phyloP scores from a whole-genome alignment of 768 basidiomycete genomes.

The Coprinellus aureogranulatus region DNA sequence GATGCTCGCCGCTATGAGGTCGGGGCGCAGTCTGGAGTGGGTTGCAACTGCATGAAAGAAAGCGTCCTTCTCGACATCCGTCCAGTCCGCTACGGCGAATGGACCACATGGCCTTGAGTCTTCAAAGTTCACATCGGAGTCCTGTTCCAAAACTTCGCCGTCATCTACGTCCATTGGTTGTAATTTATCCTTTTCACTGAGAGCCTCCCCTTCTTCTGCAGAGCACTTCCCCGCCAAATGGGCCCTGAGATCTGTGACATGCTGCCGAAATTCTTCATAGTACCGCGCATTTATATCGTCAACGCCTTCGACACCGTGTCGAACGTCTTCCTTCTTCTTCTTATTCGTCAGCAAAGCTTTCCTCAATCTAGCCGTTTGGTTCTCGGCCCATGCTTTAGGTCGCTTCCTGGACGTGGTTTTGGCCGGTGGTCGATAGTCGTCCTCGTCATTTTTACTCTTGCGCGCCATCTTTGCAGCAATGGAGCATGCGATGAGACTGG shows the following conservation, averaged over 20 bases:
- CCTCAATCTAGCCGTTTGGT: slow-evolving; percentile 2
- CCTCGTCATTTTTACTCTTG: neutral
- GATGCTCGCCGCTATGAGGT: slow-evolving; percentile 70
- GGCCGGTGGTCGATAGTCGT: neutral
- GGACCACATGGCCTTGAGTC: slow-evolving; percentile 27
- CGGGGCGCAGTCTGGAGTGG: slow-evolving; percentile 71
- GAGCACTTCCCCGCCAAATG: slow-evolving; percentile 25
- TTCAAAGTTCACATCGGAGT: slow-evolving; percentile 8
- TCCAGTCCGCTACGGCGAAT: slow-evolving; percentile 54
- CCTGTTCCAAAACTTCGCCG: neutral
- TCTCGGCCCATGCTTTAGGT: neutral
- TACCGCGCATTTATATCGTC: neutral
- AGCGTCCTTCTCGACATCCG: slow-evolving; percentile 57
- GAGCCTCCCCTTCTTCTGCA: neutral
- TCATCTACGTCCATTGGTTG: neutral
- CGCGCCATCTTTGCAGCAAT: neutral
- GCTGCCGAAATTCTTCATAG: slow-evolving; percentile 25
- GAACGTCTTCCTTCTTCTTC: neutral
- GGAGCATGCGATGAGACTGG: neutral
- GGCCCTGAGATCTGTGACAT: slow-evolving; percentile 32
- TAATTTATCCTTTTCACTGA: neutral
- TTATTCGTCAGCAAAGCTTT: slow-evolving; percentile 1
- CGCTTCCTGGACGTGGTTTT: neutral
- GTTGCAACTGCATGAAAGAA: slow-evolving; percentile 72
- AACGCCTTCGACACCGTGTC: neutral